These are phyloP conservation scores for Letharia lupina DNA, from an alignment of 495 filamentous ascomycete species.

Conservation along the genomic window DNA sequence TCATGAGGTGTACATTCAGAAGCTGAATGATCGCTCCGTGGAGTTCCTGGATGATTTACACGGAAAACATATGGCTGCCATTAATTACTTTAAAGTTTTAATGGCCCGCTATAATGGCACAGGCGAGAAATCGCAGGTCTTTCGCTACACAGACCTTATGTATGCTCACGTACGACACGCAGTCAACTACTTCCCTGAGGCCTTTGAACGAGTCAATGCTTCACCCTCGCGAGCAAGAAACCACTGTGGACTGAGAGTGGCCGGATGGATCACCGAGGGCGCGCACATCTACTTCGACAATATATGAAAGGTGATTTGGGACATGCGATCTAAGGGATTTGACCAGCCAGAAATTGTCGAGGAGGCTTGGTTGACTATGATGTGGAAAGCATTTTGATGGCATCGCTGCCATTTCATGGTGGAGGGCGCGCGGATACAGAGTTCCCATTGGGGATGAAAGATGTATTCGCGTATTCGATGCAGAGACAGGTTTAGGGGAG, in stretches of 20 bases:
- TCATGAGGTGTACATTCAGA: neutral
- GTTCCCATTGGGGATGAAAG: slow-evolving; percentile 24
- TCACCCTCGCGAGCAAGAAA: slow-evolving; percentile 10
- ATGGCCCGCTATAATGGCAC: neutral
- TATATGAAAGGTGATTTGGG: slow-evolving; percentile 13
- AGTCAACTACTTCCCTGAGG: slow-evolving; percentile 12
- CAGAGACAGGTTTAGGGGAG: neutral
- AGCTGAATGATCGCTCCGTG: slow-evolving; percentile 1
- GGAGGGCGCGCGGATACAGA: slow-evolving; percentile 23
- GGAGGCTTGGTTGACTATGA: slow-evolving; percentile 29
- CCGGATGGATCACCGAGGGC: slow-evolving; percentile 17
- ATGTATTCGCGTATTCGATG: neutral
- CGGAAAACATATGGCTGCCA: neutral
- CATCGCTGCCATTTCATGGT: slow-evolving; percentile 27
- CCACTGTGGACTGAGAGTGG: slow-evolving; percentile 13
- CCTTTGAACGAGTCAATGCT: slow-evolving; percentile 10
- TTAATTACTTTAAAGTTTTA: slow-evolving; percentile 3
- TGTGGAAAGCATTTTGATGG: slow-evolving; percentile 28
- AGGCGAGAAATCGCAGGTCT: slow-evolving; percentile 1
- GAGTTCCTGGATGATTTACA: slow-evolving; percentile 9
- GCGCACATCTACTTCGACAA: slow-evolving; percentile 20
- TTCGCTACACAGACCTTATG: slow-evolving; percentile 15
- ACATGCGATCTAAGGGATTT: slow-evolving; percentile 17
- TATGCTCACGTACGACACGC: slow-evolving; percentile 12
- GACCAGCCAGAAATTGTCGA: slow-evolving; percentile 18